A percentile compares a stretch with the other conserved stretches of the same genome.
Conservation (phyloP, 1,284 basidiomycete species). For the Naganishia sp. region DNA sequence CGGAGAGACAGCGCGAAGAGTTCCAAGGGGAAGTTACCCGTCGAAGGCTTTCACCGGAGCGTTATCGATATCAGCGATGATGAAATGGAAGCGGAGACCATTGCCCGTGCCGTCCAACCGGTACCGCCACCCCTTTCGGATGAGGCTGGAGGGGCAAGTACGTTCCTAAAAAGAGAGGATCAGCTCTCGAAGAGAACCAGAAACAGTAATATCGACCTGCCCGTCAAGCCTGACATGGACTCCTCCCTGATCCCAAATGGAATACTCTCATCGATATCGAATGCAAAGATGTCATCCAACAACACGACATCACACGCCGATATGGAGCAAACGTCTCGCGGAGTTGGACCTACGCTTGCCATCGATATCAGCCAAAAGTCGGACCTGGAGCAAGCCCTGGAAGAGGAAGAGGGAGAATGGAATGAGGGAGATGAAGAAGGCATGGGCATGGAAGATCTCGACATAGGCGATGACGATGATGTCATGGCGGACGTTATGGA, state of each 20-base stretch:
- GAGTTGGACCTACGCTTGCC: background rate
- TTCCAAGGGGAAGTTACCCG: background rate
- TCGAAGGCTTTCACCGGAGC: background rate
- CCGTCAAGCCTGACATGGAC: background rate
- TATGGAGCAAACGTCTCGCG: background rate
- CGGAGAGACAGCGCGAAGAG: background rate
- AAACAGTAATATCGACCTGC: background rate
- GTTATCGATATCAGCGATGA: constrained; percentile 11
- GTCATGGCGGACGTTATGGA: constrained; percentile 19
- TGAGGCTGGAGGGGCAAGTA: background rate
- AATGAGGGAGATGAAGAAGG: constrained; percentile 50
- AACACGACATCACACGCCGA: too few relatives aligned
- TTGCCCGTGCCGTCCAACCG: background rate
- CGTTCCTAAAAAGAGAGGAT: background rate
- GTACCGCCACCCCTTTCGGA: background rate
- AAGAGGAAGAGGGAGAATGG: constrained; percentile 40
- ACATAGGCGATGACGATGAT: constrained; percentile 39
- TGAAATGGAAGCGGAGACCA: background rate
- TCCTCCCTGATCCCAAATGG: background rate
- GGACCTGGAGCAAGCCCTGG: constrained; percentile 24
- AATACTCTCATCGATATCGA: background rate
- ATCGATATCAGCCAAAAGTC: constrained; percentile 1
- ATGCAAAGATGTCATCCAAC: too few relatives aligned
- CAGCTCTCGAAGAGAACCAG: background rate
- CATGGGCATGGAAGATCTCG: constrained; percentile 52